Percentiles rank a stretch among this genome's conserved stretches.
These are phyloP conservation scores for Fusarium succisae DNA, from an alignment of 2,329 filamentous ascomycete genomes.

Conservation along the genomic window DNA sequence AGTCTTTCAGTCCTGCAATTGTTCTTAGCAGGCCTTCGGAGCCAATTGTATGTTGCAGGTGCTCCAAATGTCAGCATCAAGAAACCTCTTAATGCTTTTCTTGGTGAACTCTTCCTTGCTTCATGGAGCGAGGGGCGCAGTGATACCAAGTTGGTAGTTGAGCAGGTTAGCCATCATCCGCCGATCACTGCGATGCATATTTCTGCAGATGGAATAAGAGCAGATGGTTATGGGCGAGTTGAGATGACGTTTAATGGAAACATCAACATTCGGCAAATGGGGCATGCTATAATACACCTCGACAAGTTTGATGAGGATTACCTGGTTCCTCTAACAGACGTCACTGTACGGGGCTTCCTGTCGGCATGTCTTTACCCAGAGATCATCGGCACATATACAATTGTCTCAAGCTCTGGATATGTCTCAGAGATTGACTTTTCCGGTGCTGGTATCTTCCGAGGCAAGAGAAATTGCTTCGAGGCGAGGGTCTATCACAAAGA, in stretches of 20 bases:
- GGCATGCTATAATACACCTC: slow-evolving; percentile 60
- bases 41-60: slow-evolving; percentile 59
- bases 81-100: slow-evolving; percentile 63
- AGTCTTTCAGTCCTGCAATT: slow-evolving; percentile 58
- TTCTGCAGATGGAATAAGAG: slow-evolving; percentile 53
- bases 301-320: slow-evolving; percentile 60
- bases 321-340: slow-evolving; percentile 58
- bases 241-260: slow-evolving; percentile 62
- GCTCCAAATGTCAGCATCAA: slow-evolving; percentile 59
- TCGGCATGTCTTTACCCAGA: slow-evolving; percentile 60
- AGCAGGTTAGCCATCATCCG: slow-evolving; percentile 64
- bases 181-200: slow-evolving; percentile 64
- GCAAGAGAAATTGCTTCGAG: slow-evolving; percentile 54
- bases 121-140: slow-evolving; percentile 47
- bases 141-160: slow-evolving; percentile 48
- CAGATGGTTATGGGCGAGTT: slow-evolving; percentile 61
- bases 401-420: slow-evolving; percentile 56
- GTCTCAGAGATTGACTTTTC: slow-evolving; percentile 58
- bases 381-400: slow-evolving; percentile 55
- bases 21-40: slow-evolving; percentile 57
- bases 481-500: slow-evolving; percentile 54
- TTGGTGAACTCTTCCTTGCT: slow-evolving; percentile 61
- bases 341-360: slow-evolving; percentile 59
- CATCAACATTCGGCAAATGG: slow-evolving; percentile 61
- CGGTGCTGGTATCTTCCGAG: slow-evolving; percentile 53